Evolutionary conservation across 495 filamentous ascomycete species (phyloP), one percentile per base, ranked within the genome.

Genomic region (Aspergillus nanangensis): DNA sequence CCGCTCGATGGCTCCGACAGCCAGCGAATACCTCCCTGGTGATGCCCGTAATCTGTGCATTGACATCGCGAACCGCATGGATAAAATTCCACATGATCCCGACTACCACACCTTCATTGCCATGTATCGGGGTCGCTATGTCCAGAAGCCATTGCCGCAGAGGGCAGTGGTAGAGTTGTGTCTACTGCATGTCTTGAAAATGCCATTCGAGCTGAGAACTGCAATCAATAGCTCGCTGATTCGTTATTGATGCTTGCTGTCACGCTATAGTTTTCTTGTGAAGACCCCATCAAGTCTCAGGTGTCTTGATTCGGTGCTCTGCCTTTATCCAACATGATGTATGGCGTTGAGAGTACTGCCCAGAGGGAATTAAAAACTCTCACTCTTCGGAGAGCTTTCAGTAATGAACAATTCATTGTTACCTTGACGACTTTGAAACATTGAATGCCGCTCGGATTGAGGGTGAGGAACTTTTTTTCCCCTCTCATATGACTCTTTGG

Each of bases 151-250:
- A 10, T 4, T 18, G 14, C 11, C 4, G 2, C 22, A 3, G 24
- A 18, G 2, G 7, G 44, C 24, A 11, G 15, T 45, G 8, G 22
- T 45, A 5, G 31, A 38, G 34, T 15, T 23, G 22, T 45, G 44
- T n/a, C 15, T 45, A 35, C 14, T 45, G 44, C 44, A 45, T 23
- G n/a, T 45, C 2, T 11, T 45, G 14, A 45, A 45, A 15, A 45
- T 45, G 44, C 44, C 44, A 5, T 45, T 45, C 31, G 44, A 45
- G 34, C 15, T 45, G 33, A 23, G 8, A 21, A 38, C 44, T 13
- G 37, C 44, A 14, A 20, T 45, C n/a, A n/a, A 34, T 13, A 29
- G 38, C 15, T 19, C 33, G 11, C 24, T 45, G n/a, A 38, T 45
- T 29, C 17, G 14, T 18, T 32, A 20, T 20, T 43, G 24, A 43